Percentiles rank a stretch among this genome's conserved stretches.
phyloP scores from a whole-genome alignment of 2,329 filamentous ascomycete genomes.

The Coleophoma crateriformis region DNA sequence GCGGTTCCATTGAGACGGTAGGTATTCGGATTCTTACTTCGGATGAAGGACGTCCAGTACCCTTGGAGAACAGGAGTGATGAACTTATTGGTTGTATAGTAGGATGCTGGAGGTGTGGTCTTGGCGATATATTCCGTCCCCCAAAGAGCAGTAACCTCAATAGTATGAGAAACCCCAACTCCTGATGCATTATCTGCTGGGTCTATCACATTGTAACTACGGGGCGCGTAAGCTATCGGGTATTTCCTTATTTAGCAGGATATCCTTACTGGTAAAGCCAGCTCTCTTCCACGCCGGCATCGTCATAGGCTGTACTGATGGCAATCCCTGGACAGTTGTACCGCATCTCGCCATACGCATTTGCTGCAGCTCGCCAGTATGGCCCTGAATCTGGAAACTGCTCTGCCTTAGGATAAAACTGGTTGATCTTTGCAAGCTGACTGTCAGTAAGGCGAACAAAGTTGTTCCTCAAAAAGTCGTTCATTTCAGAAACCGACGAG shows the following conservation, averaged over 20 bases:
- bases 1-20: constrained; percentile 39
- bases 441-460: constrained; percentile 47
- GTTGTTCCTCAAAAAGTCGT: constrained; percentile 51
- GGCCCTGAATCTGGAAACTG: constrained; percentile 41
- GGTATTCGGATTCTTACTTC: constrained; percentile 59
- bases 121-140: constrained; percentile 46
- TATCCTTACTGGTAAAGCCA: constrained; percentile 57
- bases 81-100: constrained; percentile 38
- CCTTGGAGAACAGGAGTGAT: constrained; percentile 58
- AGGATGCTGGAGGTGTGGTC: constrained; percentile 37
- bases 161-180: constrained; percentile 60
- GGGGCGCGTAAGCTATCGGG: not conserved
- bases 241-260: too few species aligned
- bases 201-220: constrained; percentile 51
- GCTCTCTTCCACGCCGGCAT: constrained; percentile 31
- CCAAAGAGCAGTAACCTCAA: constrained; percentile 63
- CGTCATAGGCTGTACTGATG: constrained; percentile 27
- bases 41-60: constrained; percentile 73
- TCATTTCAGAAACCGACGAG: constrained; percentile 38
- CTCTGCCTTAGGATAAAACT: constrained; percentile 45
- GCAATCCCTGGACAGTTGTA: constrained; percentile 60
- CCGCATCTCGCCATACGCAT: constrained; percentile 58
- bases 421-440: constrained; percentile 46
- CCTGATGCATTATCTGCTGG: constrained; percentile 44
- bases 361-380: constrained; percentile 53